Percentiles rank a stretch among this genome's conserved stretches.
These are phyloP conservation scores for Sclerotinia minor DNA, from an alignment of 2,329 filamentous ascomycete genomes.

Conservation along the genomic window DNA sequence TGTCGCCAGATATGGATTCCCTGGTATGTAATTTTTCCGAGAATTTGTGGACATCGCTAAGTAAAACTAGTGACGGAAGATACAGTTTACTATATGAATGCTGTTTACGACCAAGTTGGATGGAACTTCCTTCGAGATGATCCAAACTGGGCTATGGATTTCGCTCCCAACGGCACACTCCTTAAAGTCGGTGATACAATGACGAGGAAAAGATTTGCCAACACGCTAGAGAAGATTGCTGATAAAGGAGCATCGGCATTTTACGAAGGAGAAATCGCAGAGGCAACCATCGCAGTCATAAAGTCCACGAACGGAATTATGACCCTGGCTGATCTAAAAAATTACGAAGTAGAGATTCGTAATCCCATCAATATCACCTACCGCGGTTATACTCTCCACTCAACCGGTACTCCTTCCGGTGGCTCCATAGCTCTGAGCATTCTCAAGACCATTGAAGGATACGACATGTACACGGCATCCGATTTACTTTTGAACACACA, in stretches of 20 bases:
- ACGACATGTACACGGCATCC: slow-evolving; percentile 53
- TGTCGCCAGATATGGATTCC: slow-evolving; percentile 73
- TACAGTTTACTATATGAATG: slow-evolving; percentile 70
- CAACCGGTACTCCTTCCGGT: slow-evolving; percentile 72
- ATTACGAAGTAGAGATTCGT: slow-evolving; percentile 66
- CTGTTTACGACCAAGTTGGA: slow-evolving; percentile 47
- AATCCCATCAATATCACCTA: slow-evolving; percentile 64
- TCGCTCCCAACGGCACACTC: slow-evolving; percentile 64
- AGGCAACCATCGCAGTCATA: slow-evolving; percentile 60
- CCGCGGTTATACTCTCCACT: slow-evolving; percentile 68
- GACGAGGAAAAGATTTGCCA: slow-evolving; percentile 63
- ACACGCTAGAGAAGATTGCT: slow-evolving; percentile 65
- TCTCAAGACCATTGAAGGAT: slow-evolving; percentile 77
- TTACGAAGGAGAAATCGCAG: slow-evolving; percentile 61
- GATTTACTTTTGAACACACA: slow-evolving; percentile 67
- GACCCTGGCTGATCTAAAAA: slow-evolving; percentile 63
- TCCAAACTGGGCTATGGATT: slow-evolving; percentile 66
- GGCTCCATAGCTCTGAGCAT: slow-evolving; percentile 68
- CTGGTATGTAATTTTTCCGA: slow-evolving; percentile 30
- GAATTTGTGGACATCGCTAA: slow-evolving; percentile 26
- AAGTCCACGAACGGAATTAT: slow-evolving; percentile 63
- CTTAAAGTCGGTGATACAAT: slow-evolving; percentile 62
- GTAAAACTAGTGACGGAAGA: slow-evolving; percentile 63
- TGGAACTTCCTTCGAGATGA: slow-evolving; percentile 62
- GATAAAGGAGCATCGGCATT: slow-evolving; percentile 60